Conservation (phyloP, 208 protist species). For the Acanthamoeba sp. region DNA sequence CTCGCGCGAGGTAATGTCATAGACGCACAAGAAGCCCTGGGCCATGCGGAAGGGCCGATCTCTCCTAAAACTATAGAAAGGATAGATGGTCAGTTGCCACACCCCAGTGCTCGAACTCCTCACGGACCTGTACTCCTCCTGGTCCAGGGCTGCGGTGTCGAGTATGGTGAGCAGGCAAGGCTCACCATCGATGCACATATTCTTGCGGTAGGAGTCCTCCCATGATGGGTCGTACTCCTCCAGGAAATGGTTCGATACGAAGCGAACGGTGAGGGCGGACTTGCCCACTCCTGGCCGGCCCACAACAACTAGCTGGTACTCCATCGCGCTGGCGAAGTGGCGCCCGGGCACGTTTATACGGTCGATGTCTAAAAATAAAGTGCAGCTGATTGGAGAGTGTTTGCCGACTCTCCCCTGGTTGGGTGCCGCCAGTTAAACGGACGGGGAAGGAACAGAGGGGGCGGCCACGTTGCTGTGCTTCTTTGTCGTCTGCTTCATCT, state of each 20-base stretch:
- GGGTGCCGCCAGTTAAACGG: too few species aligned
- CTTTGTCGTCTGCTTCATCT: too few species aligned
- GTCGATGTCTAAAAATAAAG: too few species aligned
- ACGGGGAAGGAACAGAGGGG: too few species aligned
- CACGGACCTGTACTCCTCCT: constrained; percentile 82
- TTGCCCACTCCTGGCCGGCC: background rate
- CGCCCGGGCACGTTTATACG: too few species aligned
- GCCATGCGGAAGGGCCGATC: constrained; percentile 69
- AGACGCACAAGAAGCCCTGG: constrained; percentile 83
- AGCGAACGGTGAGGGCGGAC: background rate
- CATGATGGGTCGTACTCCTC: constrained; percentile 79
- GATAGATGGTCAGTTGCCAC: background rate
- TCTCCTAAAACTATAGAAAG: background rate
- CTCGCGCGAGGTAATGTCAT: constrained; percentile 72
- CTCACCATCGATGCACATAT: background rate
- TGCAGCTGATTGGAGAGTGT: too few species aligned
- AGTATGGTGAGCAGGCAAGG: constrained; percentile 53
- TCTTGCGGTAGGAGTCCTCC: constrained; percentile 17
- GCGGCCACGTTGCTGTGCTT: too few species aligned
- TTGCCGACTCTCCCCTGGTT: too few species aligned
- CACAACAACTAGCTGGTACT: too few species aligned
- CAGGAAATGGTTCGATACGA: background rate
- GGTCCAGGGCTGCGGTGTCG: constrained; percentile 76
- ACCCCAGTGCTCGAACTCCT: too few species aligned
- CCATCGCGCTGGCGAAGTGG: too few species aligned